Base-by-base conservation (phyloP, 805 yeast genomes). In the Barnettozyma salicaria region DNA sequence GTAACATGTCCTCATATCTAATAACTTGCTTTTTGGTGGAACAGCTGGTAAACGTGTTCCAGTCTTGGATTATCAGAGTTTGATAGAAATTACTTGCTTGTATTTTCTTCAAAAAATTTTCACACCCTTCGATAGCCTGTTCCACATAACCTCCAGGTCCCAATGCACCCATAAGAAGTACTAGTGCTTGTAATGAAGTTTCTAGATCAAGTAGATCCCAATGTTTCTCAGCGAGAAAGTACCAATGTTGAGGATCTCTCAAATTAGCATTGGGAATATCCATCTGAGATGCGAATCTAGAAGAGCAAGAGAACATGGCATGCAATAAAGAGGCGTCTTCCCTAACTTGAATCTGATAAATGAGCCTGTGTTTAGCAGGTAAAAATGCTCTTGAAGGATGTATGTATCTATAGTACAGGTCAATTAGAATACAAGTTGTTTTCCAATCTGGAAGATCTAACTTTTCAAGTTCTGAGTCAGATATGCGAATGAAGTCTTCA, bases 321-420 rank as follows among this genome's bases (percentile, higher is more conserved):
- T 57, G 61, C 23, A 58, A 32, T 18, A 59, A 36, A 0, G 62
- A 46, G 0, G 55, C 54, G 30, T 60, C 61, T 21, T 56, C 55
- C 19, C 56, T 52, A 6, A 64, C 39, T 3, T 56, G 45, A 5
- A 64, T 37, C n/a, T 52, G 52, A 16, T 44, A 48, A 4, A 66
- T 32, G 24, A 68, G 52, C 6, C 52, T 34, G 9, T 47, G 44
- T 36, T 61, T 62, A 23, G 62, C 52, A 2, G 71, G 69, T 5
- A 69, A 43, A 7, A 62, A 49, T 14, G 62, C 57, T 30, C 61
- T 53, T 6, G 63, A 54, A 7, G 64, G 58, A 36, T 67, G 63
- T n/a, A 61, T 54, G 44, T 67, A 69, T 27, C 65, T 50, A 45
- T 65, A 69, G 42, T 56, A 68, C 7, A 66, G 40, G 36, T 65